Base-by-base conservation (phyloP, 1,139 yeast genomes). In the Saccharomycopsis crataegensis region DNA sequence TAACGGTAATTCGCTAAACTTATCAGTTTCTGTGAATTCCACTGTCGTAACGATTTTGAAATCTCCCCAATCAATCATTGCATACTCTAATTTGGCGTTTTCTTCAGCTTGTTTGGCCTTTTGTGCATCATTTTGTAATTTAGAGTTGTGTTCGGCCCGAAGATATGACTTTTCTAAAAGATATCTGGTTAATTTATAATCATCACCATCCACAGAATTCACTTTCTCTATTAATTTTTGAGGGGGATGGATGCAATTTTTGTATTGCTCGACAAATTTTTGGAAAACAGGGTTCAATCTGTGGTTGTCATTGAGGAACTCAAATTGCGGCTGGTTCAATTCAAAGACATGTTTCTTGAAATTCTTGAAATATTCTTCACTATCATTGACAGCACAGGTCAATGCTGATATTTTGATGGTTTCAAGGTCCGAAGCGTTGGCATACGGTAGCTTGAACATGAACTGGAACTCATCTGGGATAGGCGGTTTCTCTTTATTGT, bases 51-150 rank as follows among this genome's bases (percentile, higher is more conserved):
- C 86, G 16, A 89, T 72, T 1, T 76, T 72, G 64, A 90, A 90
- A 58, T 86, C 88, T 58, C 83, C 83, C 99, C 99, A 93, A 67
- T 91, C 91, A 32, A 89, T 83, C 36, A 85, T 79, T 0, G 94
- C 91, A 68, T 76, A 87, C 48, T 79, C 82, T 33, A 80, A 56
- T 59, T 72, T 68, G 51, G 76, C 76, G 51, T 70, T 59, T 57
- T 70, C 70, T 53, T 67, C 61, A 55, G 67, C 61, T 63, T 71
- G 65, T 55, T 67, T 61, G 36, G 64, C 62, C 49, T 67, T 62
- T 36, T 60, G 59, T 8, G 57, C 67, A 59, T 74, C 66, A 16
- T 65, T 68, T 43, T 69, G 67, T 47, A 70, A 66, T 53, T 76
- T 72, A 12, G 14, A 46, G n/a, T 70, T 71, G 63, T 74, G 78